Base-by-base conservation (phyloP, 805 yeast genomes). In the Pichia occidentalis region DNA sequence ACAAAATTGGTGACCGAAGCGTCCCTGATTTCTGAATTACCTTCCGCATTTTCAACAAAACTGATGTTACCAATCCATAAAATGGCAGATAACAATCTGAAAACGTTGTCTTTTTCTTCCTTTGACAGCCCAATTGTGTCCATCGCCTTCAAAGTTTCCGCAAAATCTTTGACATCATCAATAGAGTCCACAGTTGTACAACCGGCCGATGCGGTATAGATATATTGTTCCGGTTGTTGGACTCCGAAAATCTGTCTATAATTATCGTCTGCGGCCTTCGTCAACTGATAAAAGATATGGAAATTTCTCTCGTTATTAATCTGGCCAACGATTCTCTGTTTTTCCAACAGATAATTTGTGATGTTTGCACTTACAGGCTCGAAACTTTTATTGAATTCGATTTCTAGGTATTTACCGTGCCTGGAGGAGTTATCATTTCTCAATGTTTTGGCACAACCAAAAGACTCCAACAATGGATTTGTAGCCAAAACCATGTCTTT, bases 401-500 rank as follows among this genome's bases (percentile, higher is more conserved):
- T 92, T 61, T 92, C 97, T 32, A 92, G 68, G 60, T 92, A 92
- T 61, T 86, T 86, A 33, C 96, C 96, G 61, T 86, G 95, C 54
- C 96, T 73, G 8, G 95, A 85, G 17, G 92, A 82, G 61, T 86
- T 86, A 63, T 86, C 82, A 58, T 86, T 86, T 54, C 95, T 72
- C 49, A 86, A 67, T 0, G 96, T 86, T 59, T 86, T 86, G 19
- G 96, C 95, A 70, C 95, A 86, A 14, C 96, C 96, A 59, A 86
- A 85, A 0, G 94, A 79, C 60, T 86, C 96, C 51, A 86, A 70
- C 41, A 86, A 67, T 5, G 96, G 96, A 57, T 92, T 92, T 2
- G 98, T 92, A 13, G 99, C 98, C 47, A 92, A 69, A 9, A 92
- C 97, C 94, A 92, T 92, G 55, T 92, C 97, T 60, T 88, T 92